phyloP scores from a whole-genome alignment of 441 rosid species.

The Capsella rubella region DNA sequence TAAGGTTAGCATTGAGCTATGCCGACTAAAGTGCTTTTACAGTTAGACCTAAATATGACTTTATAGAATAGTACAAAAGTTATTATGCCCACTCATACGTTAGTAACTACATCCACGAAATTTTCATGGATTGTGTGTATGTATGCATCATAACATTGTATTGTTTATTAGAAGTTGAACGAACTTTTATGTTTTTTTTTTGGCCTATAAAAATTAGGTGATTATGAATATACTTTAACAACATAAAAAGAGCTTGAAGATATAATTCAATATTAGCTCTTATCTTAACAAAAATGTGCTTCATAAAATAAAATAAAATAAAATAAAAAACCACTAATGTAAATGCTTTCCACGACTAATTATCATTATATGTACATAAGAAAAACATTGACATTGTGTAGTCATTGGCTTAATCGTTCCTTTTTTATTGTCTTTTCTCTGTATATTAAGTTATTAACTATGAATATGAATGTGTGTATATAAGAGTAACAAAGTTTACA shows the following conservation, averaged over 20 bases:
- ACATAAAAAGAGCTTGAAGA: constrained; percentile 16
- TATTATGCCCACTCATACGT: constrained; percentile 17
- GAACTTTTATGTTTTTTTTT: background rate
- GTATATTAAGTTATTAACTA: too few species aligned
- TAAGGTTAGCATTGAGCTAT: constrained; percentile 14
- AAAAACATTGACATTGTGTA: constrained; percentile 14
- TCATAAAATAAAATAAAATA: background rate
- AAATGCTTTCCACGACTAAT: constrained; percentile 31
- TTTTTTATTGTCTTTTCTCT: too few species aligned
- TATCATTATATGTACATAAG: background rate
- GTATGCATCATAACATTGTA: constrained; percentile 31
- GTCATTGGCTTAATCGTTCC: background rate
- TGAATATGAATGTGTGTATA: too few species aligned
- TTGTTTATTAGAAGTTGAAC: constrained; percentile 12
- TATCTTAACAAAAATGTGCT: background rate
- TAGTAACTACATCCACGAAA: constrained; percentile 18
- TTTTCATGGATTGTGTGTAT: constrained; percentile 36
- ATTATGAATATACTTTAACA: background rate
- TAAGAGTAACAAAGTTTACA: too few species aligned
- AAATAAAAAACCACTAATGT: background rate
- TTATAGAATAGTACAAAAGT: constrained; percentile 22
- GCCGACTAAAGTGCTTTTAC: constrained; percentile 25
- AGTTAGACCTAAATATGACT: constrained; percentile 17
- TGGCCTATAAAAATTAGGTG: background rate
- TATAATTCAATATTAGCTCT: constrained; percentile 11